Evolutionary conservation across 371 early-diverging fungal genomes (phyloP).

Genomic region (Mucor indicus): DNA sequence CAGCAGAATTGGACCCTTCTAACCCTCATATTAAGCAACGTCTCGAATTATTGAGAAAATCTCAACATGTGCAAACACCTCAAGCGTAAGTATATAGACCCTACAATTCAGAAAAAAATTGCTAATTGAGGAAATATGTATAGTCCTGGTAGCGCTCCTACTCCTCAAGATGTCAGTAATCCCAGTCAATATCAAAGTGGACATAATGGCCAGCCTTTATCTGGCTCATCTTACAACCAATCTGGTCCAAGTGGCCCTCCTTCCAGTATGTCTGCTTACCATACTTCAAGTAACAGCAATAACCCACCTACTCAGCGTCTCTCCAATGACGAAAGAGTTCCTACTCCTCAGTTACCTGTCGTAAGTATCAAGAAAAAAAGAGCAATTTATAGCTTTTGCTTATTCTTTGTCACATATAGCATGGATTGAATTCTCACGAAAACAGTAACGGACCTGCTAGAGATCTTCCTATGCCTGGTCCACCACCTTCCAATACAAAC

Average conservation of each 20-base stretch:
- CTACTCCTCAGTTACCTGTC: constrained; percentile 28
- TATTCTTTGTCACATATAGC: not conserved
- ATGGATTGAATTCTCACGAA: constrained; percentile 22
- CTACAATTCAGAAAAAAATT: not conserved
- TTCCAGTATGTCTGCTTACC: constrained; percentile 39
- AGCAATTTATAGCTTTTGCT: not conserved
- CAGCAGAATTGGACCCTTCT: constrained; percentile 81
- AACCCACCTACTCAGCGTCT: not conserved
- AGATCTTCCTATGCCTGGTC: constrained; percentile 44
- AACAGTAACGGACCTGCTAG: constrained; percentile 29
- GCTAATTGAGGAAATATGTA: constrained; percentile 14
- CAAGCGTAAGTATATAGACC: not conserved
- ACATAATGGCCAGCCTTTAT: constrained; percentile 25
- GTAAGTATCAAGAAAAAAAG: no score
- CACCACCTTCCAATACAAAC: constrained; percentile 6
- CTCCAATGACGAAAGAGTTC: constrained; percentile 22
- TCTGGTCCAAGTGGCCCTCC: constrained; percentile 33
- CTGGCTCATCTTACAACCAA: constrained; percentile 26
- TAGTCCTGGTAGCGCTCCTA: constrained; percentile 56
- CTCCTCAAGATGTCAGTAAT: constrained; percentile 62
- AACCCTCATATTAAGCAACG: constrained; percentile 83
- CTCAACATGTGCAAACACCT: constrained; percentile 11
- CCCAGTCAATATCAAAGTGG: constrained; percentile 47
- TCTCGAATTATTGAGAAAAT: constrained; percentile 57
- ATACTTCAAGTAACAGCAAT: constrained; percentile 10